A percentile compares a stretch with the other conserved stretches of the same genome.
Evolutionary conservation across 192 early-diverging fungal species (phyloP).

Genomic region (Rhizophagus prolifer): DNA sequence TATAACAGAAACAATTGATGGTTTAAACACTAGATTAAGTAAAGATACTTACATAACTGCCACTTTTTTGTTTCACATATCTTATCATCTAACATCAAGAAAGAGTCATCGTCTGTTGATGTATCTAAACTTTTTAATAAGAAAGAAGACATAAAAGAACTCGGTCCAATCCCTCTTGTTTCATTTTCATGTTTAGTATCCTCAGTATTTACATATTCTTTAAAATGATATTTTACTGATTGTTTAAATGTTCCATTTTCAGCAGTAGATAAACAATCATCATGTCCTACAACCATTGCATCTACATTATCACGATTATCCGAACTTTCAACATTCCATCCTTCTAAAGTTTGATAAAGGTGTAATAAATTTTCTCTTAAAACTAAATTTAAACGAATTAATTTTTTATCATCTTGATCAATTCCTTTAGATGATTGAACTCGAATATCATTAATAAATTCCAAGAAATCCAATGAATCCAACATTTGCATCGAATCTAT

Average conservation of each 20-base stretch:
- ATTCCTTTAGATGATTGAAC: not conserved
- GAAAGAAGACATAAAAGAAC: not conserved
- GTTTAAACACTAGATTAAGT: not conserved
- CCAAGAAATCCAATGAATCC: slow-evolving; percentile 4
- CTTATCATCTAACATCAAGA: not conserved
- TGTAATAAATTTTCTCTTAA: slow-evolving; percentile 1
- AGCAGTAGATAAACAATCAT: not conserved
- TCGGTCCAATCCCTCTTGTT: not conserved
- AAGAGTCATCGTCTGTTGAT: not conserved
- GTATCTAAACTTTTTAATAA: not conserved
- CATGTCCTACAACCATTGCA: not conserved
- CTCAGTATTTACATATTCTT: not conserved
- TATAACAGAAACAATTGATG: not conserved
- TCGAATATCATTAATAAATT: not conserved
- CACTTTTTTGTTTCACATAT: not conserved
- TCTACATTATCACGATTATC: not conserved
- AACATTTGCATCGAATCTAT: slow-evolving; percentile 2
- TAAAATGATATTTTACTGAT: not conserved
- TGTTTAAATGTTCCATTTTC: not conserved
- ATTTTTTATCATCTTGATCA: not conserved
- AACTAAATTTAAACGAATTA: not conserved
- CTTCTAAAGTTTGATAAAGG: slow-evolving; percentile 1
- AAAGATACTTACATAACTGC: not conserved
- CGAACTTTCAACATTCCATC: not conserved
- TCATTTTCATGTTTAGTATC: not conserved